Percentiles rank a stretch among this genome's conserved stretches.
These are phyloP conservation scores for Saussurea involucrata DNA, from an alignment of 129 eudicot species.

Conservation along the genomic window DNA sequence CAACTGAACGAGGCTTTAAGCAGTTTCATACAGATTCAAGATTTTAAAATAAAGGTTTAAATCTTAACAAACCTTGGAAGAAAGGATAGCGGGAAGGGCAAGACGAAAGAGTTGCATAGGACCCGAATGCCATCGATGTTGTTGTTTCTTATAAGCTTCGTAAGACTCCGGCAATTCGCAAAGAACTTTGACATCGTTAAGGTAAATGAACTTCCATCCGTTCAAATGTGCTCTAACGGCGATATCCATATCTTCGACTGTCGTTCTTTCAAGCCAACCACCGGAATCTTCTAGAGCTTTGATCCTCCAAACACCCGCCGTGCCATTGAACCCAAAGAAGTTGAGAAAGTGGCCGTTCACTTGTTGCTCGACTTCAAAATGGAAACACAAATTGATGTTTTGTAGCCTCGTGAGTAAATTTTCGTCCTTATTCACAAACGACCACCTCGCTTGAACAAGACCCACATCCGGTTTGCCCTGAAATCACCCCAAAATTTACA, in stretches of 20 bases:
- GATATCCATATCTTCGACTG: conserved; percentile 81
- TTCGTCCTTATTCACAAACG: conserved; percentile 89
- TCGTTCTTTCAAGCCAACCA: conserved; percentile 95
- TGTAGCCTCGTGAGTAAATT: conserved; percentile 88
- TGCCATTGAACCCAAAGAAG: conserved; percentile 92
- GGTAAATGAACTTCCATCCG: conserved; percentile 73
- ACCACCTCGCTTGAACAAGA: conserved; percentile 93
- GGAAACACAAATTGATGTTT: conserved; percentile 89
- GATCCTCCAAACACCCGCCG: conserved; percentile 98
- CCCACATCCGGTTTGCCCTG: conserved; percentile 84
- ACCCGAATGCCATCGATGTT: conserved; percentile 87
- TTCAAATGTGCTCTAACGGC: conserved; percentile 70
- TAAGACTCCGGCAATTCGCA: conserved; percentile 77
- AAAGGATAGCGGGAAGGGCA: conserved; percentile 53
- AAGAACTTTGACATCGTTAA: conserved; percentile 60
- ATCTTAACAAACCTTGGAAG: conserved; percentile 49
- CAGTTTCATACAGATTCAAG: background rate
- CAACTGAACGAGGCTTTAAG: background rate
- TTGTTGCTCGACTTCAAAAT: conserved; percentile 97
- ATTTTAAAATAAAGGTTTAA: background rate
- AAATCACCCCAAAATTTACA: conserved; percentile 5
- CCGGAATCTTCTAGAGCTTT: conserved; percentile 94
- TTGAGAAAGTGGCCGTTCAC: conserved; percentile 75
- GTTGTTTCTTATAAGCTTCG: conserved; percentile 78
- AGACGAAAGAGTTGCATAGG: conserved; percentile 81